Evolutionary conservation across 1,284 basidiomycete genomes (phyloP), one percentile per base, ranked within the genome.

Genomic region (Apiotrichum gamsii): DNA sequence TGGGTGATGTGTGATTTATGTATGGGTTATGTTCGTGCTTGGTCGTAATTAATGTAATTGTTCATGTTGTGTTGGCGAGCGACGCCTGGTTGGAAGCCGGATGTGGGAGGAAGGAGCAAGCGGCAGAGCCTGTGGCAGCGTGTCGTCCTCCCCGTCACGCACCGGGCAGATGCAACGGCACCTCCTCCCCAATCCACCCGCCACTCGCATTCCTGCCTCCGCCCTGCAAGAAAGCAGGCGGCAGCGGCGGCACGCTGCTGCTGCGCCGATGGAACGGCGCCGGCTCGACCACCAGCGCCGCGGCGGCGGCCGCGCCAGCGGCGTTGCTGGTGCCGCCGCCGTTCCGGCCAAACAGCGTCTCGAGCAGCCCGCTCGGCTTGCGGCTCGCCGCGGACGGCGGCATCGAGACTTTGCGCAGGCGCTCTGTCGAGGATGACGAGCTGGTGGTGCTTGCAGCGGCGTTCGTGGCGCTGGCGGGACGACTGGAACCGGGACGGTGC

Each of bases 261-360:
- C 24, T 29, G n/a, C 38, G 38, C 28, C 16, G 33, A 9, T 35
- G 33, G 8, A 16, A 8, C 6, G 33, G 16, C 33, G 15, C 8
- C 33, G 19, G 16, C 33, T 16, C 33, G n/a, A n/a, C n/a, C n/a
- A n/a, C n/a, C n/a, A n/a, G n/a, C 8, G n/a, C 33, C 19, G 19
- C 25, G 25, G 11, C 8, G 8, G 25, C 25, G 29, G 18, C 25
- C 36, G 19, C 36, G 38, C 28, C n/a, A 8, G 38, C 38, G n/a
- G 24, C 25, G n/a, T 13, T 13, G 6, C 24, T 6, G 8, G 6
- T 28, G 25, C 25, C 25, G 25, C 25, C 25, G 15, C 15, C 40
- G 14, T 30, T n/a, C 14, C 28, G 23, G 16, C 46, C 46, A n/a
- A 48, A 43, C n/a, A 48, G 35, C 36, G 21, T 32, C 41, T 49